phyloP scores from a whole-genome alignment of 2,329 filamentous ascomycete genomes.

The Penicillium brasilianum region DNA sequence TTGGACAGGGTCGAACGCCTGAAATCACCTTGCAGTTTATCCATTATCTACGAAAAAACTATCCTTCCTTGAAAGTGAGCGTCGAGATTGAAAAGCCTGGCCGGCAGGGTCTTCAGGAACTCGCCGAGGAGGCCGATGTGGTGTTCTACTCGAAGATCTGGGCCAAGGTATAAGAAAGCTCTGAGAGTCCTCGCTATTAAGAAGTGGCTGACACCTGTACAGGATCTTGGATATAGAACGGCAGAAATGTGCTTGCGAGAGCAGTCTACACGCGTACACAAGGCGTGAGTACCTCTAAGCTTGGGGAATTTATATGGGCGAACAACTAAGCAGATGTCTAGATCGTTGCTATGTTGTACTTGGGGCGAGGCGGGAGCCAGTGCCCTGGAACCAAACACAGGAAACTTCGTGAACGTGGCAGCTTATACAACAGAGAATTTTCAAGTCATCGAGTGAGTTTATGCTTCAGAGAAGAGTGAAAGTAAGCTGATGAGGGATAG shows the following conservation, averaged over 20 bases:
- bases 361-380: constrained; percentile 64
- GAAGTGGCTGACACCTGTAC: constrained; percentile 1
- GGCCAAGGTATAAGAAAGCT: constrained; percentile 62
- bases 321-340: constrained; percentile 26
- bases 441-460: constrained; percentile 64
- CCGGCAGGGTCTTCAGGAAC: constrained; percentile 61
- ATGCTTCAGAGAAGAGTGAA: neutral
- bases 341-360: constrained; percentile 60
- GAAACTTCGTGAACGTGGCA: constrained; percentile 47
- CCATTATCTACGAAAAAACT: constrained; percentile 55
- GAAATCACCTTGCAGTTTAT: constrained; percentile 66
- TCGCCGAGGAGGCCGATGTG: constrained; percentile 68
- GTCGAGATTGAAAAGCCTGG: constrained; percentile 75
- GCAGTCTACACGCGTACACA: constrained; percentile 48
- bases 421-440: constrained; percentile 48
- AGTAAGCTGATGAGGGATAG: constrained; percentile 48
- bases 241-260: constrained; percentile 58
- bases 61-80: constrained; percentile 61
- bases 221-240: constrained; percentile 49
- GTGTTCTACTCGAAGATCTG: constrained; percentile 76
- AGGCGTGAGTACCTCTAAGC: constrained; percentile 51
- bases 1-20: constrained; percentile 65
- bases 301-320: neutral
- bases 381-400: constrained; percentile 47
- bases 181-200: neutral